These are phyloP conservation scores for Cladosporium sp. DNA, from an alignment of 2,329 filamentous ascomycete genomes.

Conservation along the genomic window DNA sequence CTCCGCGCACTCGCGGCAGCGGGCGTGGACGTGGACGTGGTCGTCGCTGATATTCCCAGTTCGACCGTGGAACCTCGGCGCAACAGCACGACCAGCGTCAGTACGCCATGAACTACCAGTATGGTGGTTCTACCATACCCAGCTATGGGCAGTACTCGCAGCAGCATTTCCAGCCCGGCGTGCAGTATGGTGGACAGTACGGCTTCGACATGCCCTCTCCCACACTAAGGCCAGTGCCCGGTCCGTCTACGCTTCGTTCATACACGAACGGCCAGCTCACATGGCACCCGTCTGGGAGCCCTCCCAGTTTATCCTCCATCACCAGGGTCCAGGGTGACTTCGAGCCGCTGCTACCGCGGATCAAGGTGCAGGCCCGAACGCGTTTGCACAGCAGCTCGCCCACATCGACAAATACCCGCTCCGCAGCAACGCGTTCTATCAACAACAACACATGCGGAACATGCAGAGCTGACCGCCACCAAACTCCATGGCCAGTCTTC, in stretches of 20 bases:
- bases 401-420: too few relatives aligned
- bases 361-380: slow-evolving; percentile 3
- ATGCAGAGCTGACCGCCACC: too few relatives aligned
- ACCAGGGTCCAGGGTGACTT: background rate
- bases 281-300: background rate
- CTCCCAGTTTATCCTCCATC: background rate
- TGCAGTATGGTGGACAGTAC: background rate
- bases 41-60: slow-evolving; percentile 57
- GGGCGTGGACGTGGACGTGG: slow-evolving; percentile 63
- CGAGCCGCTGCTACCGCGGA: background rate
- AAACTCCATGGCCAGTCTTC: too few relatives aligned
- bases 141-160: background rate
- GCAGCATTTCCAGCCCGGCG: background rate
- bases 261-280: background rate
- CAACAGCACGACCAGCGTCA: slow-evolving; percentile 28
- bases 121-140: background rate
- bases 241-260: background rate
- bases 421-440: too few relatives aligned
- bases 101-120: background rate
- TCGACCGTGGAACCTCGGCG: slow-evolving; percentile 67
- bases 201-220: background rate
- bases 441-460: too few relatives aligned
- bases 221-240: background rate
- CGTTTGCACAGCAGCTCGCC: too few relatives aligned
- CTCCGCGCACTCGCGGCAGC: slow-evolving; percentile 51